These are phyloP conservation scores for Hyaloperonospora brassicae DNA, from an alignment of 352 stramenopile genomes.

Conservation along the genomic window DNA sequence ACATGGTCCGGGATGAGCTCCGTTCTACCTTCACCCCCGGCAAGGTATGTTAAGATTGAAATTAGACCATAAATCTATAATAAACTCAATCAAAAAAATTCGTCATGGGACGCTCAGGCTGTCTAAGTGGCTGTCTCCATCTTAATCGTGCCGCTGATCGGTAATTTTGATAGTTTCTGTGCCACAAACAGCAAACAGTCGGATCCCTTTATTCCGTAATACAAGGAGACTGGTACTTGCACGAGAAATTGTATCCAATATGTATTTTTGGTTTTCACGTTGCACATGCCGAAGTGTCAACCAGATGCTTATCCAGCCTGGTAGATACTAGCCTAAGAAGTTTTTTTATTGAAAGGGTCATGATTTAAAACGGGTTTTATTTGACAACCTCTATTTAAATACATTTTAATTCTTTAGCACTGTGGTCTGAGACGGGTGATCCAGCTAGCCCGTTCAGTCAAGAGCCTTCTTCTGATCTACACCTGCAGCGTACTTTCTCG, in stretches of 20 bases:
- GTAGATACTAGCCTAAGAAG: neutral
- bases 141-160: neutral
- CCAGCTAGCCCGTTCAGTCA: neutral
- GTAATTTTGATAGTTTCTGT: neutral
- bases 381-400: neutral
- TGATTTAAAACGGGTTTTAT: neutral
- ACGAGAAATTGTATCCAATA: neutral
- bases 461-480: neutral
- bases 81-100: neutral
- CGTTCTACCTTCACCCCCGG: no score
- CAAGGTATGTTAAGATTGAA: no score
- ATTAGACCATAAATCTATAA: no score
- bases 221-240: neutral
- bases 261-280: constrained; percentile 1
- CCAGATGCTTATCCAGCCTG: neutral
- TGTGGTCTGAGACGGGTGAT: constrained; percentile 1
- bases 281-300: neutral
- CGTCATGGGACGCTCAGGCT: neutral
- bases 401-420: neutral
- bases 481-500: neutral
- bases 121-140: neutral
- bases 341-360: constrained; percentile 1
- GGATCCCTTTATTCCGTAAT: neutral
- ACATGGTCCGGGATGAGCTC: no score
- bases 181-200: neutral